These are phyloP conservation scores for Pharnaceum exiguum DNA, from an alignment of 148 eudicot species.

Conservation along the genomic window DNA sequence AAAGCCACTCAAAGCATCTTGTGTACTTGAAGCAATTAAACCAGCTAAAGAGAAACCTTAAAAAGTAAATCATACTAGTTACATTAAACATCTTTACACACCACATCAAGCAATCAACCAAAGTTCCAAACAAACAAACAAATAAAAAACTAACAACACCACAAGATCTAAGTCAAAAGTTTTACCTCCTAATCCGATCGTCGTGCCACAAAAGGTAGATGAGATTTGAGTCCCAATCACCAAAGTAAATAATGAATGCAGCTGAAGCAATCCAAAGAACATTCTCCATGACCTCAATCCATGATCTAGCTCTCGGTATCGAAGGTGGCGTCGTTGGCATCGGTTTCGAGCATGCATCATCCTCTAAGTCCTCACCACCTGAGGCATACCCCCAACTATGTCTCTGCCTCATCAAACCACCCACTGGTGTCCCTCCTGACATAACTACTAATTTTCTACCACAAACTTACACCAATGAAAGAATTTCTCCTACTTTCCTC, in stretches of 20 bases:
- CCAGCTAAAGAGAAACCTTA: slow-evolving; percentile 15
- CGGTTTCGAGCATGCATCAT: slow-evolving; percentile 79
- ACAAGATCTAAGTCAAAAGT: slow-evolving; percentile 5
- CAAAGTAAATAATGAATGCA: slow-evolving; percentile 62
- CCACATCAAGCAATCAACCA: slow-evolving; percentile 7
- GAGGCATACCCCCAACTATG: slow-evolving; percentile 87
- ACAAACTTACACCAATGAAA: slow-evolving; percentile 9
- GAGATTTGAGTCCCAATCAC: slow-evolving; percentile 72
- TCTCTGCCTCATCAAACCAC: slow-evolving; percentile 77
- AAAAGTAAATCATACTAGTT: slow-evolving; percentile 1
- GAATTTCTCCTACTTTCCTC: not conserved
- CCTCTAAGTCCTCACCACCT: slow-evolving; percentile 81
- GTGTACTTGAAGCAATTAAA: slow-evolving; percentile 14
- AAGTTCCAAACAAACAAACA: not conserved
- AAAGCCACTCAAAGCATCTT: slow-evolving; percentile 25
- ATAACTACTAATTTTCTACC: slow-evolving; percentile 22
- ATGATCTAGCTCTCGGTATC: slow-evolving; percentile 41
- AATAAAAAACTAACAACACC: slow-evolving; percentile 3
- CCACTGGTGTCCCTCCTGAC: slow-evolving; percentile 81
- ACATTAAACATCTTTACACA: slow-evolving; percentile 2
- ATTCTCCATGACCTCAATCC: slow-evolving; percentile 78
- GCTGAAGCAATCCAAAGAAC: slow-evolving; percentile 81
- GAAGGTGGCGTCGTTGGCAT: slow-evolving; percentile 25
- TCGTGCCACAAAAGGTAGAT: slow-evolving; percentile 69
- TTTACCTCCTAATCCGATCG: slow-evolving; percentile 76